These are phyloP conservation scores for Tylopilus balloui DNA, from an alignment of 768 basidiomycete species.

Conservation along the genomic window DNA sequence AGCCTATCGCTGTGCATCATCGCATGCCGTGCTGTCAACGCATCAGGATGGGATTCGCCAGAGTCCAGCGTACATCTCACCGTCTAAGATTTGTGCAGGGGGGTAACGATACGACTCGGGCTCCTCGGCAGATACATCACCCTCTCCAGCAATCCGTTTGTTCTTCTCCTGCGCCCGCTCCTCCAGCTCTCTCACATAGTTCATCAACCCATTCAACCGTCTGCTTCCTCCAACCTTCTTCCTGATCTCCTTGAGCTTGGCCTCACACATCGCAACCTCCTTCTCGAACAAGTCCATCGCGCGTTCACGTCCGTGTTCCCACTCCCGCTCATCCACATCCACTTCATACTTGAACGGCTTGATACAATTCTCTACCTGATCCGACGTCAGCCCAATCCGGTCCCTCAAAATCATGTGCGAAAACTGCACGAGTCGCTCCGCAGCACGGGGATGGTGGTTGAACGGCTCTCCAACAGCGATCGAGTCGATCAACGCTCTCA, in stretches of 20 bases:
- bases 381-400: conserved; percentile 88
- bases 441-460: conserved; percentile 81
- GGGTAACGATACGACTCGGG: conserved; percentile 86
- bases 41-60: conserved; percentile 5
- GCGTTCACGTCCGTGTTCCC: conserved; percentile 77
- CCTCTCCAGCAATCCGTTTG: conserved; percentile 40
- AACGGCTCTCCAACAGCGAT: conserved; percentile 90
- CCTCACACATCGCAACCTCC: conserved; percentile 81
- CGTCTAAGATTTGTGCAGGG: conserved; percentile 87
- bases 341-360: conserved; percentile 99
- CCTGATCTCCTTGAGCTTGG: conserved; percentile 80
- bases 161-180: conserved; percentile 66
- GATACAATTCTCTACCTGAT: conserved; percentile 99
- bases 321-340: conserved; percentile 89
- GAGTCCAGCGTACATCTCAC: conserved; percentile 40
- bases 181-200: conserved; percentile 79
- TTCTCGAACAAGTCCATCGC: conserved; percentile 78
- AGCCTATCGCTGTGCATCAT: conserved; percentile 82
- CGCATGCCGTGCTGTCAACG: conserved; percentile 76
- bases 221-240: conserved; percentile 86
- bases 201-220: conserved; percentile 68
- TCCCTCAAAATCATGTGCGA: conserved; percentile 92
- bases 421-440: conserved; percentile 88
- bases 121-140: conserved; percentile 36
- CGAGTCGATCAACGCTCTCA: conserved; percentile 84